Evolutionary conservation across 768 basidiomycete genomes (phyloP).

Genomic region (Trametes gibbosa): DNA sequence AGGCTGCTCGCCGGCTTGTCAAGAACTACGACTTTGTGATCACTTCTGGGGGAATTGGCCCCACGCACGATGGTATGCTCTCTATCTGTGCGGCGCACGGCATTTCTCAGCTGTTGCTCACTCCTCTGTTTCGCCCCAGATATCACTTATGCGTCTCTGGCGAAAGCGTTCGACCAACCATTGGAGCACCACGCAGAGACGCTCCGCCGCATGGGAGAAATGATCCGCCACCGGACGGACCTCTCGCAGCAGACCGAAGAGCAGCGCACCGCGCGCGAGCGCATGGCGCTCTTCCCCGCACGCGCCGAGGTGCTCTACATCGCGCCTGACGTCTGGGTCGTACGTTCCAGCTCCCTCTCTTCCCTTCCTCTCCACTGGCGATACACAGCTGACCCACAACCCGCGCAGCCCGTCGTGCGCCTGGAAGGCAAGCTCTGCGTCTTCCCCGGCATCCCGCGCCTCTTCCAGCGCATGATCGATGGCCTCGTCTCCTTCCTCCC

Average conservation of each 20-base stretch:
- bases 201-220: conserved; percentile 64
- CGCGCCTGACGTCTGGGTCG: conserved; percentile 81
- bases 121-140: conserved; percentile 46
- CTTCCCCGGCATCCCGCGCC: conserved; percentile 85
- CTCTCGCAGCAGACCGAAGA: conserved; percentile 63
- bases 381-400: neutral
- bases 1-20: conserved; percentile 82
- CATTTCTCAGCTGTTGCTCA: neutral
- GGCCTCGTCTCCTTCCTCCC: conserved; percentile 72
- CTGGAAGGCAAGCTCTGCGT: conserved; percentile 85
- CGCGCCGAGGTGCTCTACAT: conserved; percentile 79
- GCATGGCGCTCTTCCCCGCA: conserved; percentile 91
- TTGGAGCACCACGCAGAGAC: conserved; percentile 79
- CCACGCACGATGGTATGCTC: conserved; percentile 78
- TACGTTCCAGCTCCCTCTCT: conserved; percentile 37
- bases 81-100: neutral
- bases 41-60: conserved; percentile 88
- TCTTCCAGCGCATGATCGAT: conserved; percentile 81
- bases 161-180: conserved; percentile 73
- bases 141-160: conserved; percentile 87
- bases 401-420: conserved; percentile 74
- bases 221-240: conserved; percentile 54
- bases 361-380: neutral
- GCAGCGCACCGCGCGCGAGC: conserved; percentile 69
- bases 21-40: conserved; percentile 85